These are phyloP conservation scores for Gaultheria prostrata DNA, from an alignment of 148 eudicot species.

Conservation along the genomic window DNA sequence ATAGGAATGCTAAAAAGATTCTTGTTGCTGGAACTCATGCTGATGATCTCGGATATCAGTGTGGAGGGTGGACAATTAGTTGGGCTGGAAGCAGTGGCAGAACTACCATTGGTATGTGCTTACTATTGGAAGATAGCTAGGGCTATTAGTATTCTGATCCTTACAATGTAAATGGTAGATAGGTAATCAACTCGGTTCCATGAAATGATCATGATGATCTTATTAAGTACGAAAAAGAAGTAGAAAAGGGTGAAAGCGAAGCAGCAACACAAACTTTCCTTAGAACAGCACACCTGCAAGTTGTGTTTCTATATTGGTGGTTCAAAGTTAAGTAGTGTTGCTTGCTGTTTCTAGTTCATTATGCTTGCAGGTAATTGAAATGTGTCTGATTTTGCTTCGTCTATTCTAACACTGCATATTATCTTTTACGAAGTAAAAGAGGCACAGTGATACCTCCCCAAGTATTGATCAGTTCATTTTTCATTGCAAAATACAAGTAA, in stretches of 20 bases:
- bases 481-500: neutral
- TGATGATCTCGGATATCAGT: slow-evolving; percentile 94
- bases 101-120: slow-evolving; percentile 76
- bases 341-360: neutral
- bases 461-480: neutral
- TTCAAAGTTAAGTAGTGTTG: neutral
- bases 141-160: neutral
- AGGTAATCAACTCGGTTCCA: neutral
- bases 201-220: neutral
- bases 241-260: neutral
- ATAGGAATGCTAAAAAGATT: slow-evolving; percentile 56
- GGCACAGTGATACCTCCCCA: neutral
- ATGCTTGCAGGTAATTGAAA: neutral
- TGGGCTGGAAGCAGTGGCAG: slow-evolving; percentile 83
- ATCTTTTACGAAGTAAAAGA: neutral
- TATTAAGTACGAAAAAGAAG: neutral
- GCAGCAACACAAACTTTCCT: neutral
- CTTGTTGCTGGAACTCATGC: slow-evolving; percentile 96
- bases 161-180: neutral
- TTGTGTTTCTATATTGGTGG: neutral
- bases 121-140: neutral
- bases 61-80: slow-evolving; percentile 92
- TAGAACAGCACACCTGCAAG: neutral
- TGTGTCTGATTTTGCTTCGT: neutral
- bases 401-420: neutral